These are phyloP conservation scores for Cyamopsis tetragonoloba DNA, from an alignment of 306 rosid species.

Conservation along the genomic window DNA sequence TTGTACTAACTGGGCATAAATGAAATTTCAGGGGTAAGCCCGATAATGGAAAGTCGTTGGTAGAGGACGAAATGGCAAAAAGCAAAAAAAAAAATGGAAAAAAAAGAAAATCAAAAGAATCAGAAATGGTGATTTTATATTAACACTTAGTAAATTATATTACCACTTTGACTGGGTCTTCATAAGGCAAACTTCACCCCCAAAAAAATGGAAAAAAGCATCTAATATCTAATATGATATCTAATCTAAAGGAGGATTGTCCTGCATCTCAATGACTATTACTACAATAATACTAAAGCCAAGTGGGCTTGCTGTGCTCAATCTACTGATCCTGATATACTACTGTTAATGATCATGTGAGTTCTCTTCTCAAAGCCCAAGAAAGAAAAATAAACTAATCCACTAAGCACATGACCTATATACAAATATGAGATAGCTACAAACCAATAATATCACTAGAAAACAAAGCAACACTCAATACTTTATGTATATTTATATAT, in stretches of 20 bases:
- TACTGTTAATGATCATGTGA: slow-evolving; percentile 30
- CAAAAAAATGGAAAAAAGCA: slow-evolving; percentile 6
- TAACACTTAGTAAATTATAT: slow-evolving; percentile 18
- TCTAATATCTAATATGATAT: too few relatives aligned
- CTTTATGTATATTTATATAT: background rate
- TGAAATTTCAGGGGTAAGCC: slow-evolving; percentile 12
- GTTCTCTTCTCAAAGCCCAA: slow-evolving; percentile 7
- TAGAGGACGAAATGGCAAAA: too few relatives aligned
- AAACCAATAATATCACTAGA: slow-evolving; percentile 16
- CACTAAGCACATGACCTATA: slow-evolving; percentile 25
- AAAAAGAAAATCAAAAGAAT: background rate
- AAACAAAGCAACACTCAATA: background rate
- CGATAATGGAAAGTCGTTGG: background rate
- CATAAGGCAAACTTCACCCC: background rate
- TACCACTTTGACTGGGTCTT: slow-evolving; percentile 16
- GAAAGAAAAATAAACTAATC: slow-evolving; percentile 23
- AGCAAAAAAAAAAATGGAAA: too few relatives aligned
- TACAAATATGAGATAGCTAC: background rate
- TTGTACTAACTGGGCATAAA: slow-evolving; percentile 10
- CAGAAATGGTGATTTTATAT: background rate
- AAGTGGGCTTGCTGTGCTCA: slow-evolving; percentile 19
- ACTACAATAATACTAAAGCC: slow-evolving; percentile 9
- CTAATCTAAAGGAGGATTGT: slow-evolving; percentile 6
- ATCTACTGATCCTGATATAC: slow-evolving; percentile 18
- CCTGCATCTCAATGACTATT: background rate